Base-by-base conservation (phyloP, 108 stramenopile species). In the Nannochloropsis salina region DNA sequence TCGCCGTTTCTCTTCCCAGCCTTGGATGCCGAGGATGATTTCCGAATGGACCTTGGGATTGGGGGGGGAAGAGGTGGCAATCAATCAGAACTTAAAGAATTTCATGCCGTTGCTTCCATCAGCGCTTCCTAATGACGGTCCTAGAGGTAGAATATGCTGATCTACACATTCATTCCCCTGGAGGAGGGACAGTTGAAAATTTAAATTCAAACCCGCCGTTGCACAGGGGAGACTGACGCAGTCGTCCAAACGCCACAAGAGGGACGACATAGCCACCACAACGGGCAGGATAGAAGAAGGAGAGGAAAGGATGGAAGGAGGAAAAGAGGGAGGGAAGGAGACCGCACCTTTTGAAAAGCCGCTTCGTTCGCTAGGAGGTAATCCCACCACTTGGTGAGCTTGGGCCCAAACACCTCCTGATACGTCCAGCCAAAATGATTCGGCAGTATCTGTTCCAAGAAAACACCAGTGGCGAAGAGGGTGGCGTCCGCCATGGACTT, bases 401-500 rank as follows among this genome's bases (percentile, higher is more conserved):
- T 42, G n/a, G 83, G 83, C n/a, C 83, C 83, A 43, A 83, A 22
- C 42, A 83, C 40, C 44, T 83, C 83, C 21, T 43, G 21, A 10
- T 45, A 41, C 5, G 83, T 22, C 83, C 44, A 43, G 83, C 92
- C 96, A 86, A 96, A 98, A 74, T 74, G 61, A 86, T 95, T 96
- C 51, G 97, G 96, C 83, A 96, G 92, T 94, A 98, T 97, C 85
- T 91, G 91, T 8, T 90, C 85, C 3, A 94, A 92, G 92, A 98
- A 97, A 51, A 95, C 89, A 21, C 93, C 80, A 0, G 96, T 94
- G 2, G 96, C 96, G 87, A 96, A 97, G 9, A 95, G 84, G 5
- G 96, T 92, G 11, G 96, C 96, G 91, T 98, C 97, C 6, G 96
- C 97, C 79, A 97, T 86, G 15, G 95, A 96, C 74, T 96, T 90